phyloP scores from a whole-genome alignment of 768 basidiomycete species.

The Leccinum sublutescens region DNA sequence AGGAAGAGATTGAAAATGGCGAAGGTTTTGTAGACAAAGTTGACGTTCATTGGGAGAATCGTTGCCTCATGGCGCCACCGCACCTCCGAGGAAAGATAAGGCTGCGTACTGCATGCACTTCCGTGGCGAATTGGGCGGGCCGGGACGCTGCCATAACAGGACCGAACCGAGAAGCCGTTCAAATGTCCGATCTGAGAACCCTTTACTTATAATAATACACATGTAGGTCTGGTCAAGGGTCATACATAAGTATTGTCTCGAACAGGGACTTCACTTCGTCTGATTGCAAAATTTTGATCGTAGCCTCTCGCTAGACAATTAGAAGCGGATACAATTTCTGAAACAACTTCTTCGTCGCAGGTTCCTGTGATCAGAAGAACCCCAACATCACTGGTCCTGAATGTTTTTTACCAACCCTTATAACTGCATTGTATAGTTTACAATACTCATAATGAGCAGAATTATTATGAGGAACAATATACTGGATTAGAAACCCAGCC shows the following conservation, averaged over 20 bases:
- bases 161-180: neutral
- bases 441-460: no score
- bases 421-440: no score
- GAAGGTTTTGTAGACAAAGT: neutral
- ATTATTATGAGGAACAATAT: no score
- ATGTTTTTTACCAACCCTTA: no score
- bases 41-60: neutral
- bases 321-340: neutral
- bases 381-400: no score
- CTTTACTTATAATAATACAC: no score
- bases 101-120: neutral
- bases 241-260: no score
- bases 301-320: neutral
- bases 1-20: constrained; percentile 7
- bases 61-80: neutral
- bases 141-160: neutral
- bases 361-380: neutral
- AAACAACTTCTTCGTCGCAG: neutral
- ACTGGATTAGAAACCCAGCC: no score
- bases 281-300: neutral
- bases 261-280: no score
- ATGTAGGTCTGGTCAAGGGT: no score
- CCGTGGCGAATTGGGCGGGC: neutral
- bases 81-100: neutral
- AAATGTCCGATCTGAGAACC: neutral